Conservation (phyloP, 2,329 filamentous ascomycete species). For the Venturia aucupariae region DNA sequence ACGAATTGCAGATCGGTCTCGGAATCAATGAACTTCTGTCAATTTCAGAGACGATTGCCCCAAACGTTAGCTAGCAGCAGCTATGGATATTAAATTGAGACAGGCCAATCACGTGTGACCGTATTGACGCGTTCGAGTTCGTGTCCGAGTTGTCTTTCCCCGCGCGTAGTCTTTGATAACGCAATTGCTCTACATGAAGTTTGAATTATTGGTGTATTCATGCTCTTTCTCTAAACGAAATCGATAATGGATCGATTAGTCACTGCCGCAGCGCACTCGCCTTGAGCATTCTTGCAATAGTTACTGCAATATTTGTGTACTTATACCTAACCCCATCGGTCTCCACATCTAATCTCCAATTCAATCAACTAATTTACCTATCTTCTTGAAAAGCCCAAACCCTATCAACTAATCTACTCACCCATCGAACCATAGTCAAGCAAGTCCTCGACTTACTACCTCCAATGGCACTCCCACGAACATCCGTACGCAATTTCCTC, state of each 20-base stretch:
- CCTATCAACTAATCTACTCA: background rate
- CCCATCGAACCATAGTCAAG: background rate
- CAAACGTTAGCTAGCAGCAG: no score
- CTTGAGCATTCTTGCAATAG: background rate
- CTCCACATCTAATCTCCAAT: background rate
- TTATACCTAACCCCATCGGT: background rate
- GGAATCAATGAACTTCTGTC: no score
- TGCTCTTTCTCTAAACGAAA: background rate
- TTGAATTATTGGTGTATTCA: no score
- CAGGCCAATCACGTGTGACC: no score
- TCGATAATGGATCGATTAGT: background rate
- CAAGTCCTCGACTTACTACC: background rate
- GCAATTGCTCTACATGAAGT: no score
- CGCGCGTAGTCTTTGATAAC: no score
- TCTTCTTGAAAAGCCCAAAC: background rate
- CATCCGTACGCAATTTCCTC: constrained; percentile 28
- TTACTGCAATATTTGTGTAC: constrained; percentile 2
- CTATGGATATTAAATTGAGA: no score
- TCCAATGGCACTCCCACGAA: background rate
- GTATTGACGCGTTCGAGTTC: no score
- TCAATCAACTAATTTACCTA: background rate
- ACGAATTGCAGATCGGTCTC: no score
- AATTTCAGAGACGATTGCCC: no score
- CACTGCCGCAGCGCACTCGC: background rate
- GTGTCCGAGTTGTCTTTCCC: no score